Evolutionary conservation across 306 rosid genomes (phyloP).

Genomic region (Prunus davidiana): DNA sequence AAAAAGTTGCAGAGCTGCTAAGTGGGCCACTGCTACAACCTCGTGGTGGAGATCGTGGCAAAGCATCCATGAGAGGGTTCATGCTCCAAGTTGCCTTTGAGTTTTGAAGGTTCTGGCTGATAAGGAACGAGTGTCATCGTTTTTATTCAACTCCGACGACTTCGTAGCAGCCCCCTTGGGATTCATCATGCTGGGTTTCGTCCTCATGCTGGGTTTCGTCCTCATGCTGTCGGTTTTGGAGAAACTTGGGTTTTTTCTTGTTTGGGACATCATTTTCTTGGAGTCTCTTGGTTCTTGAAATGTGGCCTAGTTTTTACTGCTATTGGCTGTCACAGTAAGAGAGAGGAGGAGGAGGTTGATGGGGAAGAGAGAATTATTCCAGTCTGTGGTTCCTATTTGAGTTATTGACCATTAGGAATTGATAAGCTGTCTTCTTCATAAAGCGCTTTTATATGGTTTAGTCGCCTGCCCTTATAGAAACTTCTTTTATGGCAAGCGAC

Average conservation of each 20-base stretch:
- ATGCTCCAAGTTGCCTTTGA: constrained; percentile 32
- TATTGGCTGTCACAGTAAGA: neutral
- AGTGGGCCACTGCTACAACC: constrained; percentile 29
- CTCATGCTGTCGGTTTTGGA: neutral
- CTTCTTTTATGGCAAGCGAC: neutral
- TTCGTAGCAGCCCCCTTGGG: neutral
- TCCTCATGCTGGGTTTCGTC: neutral
- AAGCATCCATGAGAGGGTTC: constrained; percentile 36
- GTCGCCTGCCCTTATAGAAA: neutral
- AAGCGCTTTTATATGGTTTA: neutral
- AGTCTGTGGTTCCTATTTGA: too few species aligned
- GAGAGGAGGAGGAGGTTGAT: neutral
- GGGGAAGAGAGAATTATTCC: too few species aligned
- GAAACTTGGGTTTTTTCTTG: neutral
- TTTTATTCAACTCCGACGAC: neutral
- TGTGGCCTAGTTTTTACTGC: neutral
- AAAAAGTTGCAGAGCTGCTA: constrained; percentile 11
- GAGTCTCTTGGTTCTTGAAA: neutral
- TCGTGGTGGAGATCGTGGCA: constrained; percentile 45
- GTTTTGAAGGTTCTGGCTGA: constrained; percentile 25
- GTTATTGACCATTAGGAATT: neutral
- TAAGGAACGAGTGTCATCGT: neutral
- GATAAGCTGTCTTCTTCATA: neutral
- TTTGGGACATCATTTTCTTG: constrained; percentile 5
- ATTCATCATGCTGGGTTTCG: constrained; percentile 3